phyloP scores from a whole-genome alignment of 2,329 filamentous ascomycete genomes.

The Pseudocercospora macadamiae region DNA sequence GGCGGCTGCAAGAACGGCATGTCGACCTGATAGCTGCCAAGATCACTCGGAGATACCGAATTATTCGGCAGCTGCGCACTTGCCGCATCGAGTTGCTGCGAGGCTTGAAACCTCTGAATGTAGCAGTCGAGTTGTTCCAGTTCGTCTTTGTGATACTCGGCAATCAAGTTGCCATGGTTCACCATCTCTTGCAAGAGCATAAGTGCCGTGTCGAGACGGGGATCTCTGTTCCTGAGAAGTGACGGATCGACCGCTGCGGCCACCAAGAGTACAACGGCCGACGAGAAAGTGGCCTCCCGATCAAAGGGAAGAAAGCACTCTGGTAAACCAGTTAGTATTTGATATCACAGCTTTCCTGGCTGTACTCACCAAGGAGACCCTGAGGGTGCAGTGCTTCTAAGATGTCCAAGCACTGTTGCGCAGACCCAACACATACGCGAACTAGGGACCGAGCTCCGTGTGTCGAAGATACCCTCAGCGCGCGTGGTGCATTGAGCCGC shows the following conservation, averaged over 20 bases:
- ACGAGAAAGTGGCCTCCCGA: slow-evolving; percentile 26
- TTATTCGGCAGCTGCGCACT: background rate
- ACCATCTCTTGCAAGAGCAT: slow-evolving; percentile 29
- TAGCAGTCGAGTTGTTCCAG: slow-evolving; percentile 24
- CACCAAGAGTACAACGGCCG: slow-evolving; percentile 24
- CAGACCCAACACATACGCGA: slow-evolving; percentile 17
- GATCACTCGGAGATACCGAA: background rate
- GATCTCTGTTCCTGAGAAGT: slow-evolving; percentile 20
- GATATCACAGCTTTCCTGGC: no score
- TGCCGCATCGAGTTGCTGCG: background rate
- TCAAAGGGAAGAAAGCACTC: slow-evolving; percentile 31
- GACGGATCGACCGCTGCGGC: slow-evolving; percentile 27
- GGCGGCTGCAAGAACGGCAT: slow-evolving; percentile 1
- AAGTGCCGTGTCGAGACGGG: slow-evolving; percentile 16
- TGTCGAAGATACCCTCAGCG: slow-evolving; percentile 14
- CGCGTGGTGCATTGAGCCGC: slow-evolving; percentile 6
- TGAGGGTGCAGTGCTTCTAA: slow-evolving; percentile 16
- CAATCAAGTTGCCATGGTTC: slow-evolving; percentile 26
- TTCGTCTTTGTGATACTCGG: slow-evolving; percentile 26
- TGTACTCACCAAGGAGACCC: slow-evolving; percentile 16
- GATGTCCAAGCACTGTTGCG: slow-evolving; percentile 18
- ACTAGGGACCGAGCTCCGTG: slow-evolving; percentile 16
- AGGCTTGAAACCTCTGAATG: background rate
- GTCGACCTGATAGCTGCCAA: slow-evolving; percentile 1
- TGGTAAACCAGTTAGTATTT: slow-evolving; percentile 5